phyloP scores from a whole-genome alignment of 441 rosid genomes.

The Croton laevigatus region DNA sequence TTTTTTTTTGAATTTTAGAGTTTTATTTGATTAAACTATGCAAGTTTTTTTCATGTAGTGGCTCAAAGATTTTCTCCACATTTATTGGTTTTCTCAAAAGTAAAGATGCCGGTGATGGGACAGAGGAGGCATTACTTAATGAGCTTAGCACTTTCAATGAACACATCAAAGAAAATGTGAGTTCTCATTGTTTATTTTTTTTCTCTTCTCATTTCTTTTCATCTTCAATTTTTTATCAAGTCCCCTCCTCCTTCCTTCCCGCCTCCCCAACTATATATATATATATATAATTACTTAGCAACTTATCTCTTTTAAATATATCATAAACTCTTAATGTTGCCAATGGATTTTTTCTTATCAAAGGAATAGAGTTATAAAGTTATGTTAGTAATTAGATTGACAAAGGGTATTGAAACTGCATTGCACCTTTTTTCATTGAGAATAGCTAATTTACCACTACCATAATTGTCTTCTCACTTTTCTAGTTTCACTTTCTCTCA shows the following conservation, averaged over 20 bases:
- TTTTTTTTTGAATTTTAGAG: neutral
- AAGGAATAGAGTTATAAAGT: neutral
- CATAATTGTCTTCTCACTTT: neutral
- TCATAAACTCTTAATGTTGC: neutral
- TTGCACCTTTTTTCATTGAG: neutral
- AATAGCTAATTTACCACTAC: neutral
- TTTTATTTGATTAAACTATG: neutral
- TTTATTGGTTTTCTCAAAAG: slow-evolving; percentile 90
- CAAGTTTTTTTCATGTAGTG: slow-evolving; percentile 41
- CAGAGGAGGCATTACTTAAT: slow-evolving; percentile 63
- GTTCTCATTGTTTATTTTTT: neutral
- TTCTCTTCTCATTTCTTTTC: too few species aligned
- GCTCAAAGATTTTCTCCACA: slow-evolving; percentile 83
- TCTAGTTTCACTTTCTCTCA: neutral
- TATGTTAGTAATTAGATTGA: neutral
- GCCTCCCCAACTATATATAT: too few species aligned
- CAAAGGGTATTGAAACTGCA: neutral
- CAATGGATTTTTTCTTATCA: neutral
- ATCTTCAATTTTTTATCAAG: too few species aligned
- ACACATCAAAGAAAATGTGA: slow-evolving; percentile 47
- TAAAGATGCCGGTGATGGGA: slow-evolving; percentile 79
- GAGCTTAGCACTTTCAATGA: slow-evolving; percentile 69
- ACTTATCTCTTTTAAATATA: neutral
- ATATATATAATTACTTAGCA: neutral
- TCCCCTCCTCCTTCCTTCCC: too few species aligned